These are phyloP conservation scores for Ambrosiella xylebori DNA, from an alignment of 2,329 filamentous ascomycete genomes.

Conservation along the genomic window DNA sequence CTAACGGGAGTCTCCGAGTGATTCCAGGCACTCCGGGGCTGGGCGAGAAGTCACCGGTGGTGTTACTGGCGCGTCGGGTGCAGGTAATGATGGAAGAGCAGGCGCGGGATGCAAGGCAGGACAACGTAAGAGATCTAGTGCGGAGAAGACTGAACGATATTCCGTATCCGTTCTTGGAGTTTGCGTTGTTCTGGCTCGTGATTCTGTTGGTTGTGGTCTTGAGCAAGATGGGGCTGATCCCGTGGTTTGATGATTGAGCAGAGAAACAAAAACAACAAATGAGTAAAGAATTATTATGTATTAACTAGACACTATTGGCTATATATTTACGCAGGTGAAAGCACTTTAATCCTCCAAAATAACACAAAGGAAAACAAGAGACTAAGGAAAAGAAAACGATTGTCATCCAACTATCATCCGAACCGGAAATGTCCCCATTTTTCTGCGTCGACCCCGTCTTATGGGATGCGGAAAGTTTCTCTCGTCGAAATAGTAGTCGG, in stretches of 20 bases:
- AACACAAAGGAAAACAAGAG: background rate
- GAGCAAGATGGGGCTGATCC: background rate
- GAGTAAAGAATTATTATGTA: too few species aligned
- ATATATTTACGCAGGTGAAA: background rate
- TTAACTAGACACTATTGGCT: background rate
- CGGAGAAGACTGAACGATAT: background rate
- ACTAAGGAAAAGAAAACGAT: background rate
- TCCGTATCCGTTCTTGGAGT: background rate
- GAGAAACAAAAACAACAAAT: too few species aligned
- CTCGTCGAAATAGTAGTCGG: slow-evolving; percentile 20
- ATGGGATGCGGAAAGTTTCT: slow-evolving; percentile 6
- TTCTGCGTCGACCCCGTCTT: background rate
- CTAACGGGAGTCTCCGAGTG: background rate
- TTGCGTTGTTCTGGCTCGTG: background rate
- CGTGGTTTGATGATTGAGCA: background rate
- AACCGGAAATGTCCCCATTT: background rate
- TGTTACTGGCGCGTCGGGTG: background rate
- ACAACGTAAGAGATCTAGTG: background rate
- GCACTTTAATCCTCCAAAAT: background rate
- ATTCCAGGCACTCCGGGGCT: background rate
- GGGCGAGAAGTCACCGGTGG: background rate
- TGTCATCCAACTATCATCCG: background rate
- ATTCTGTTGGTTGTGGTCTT: slow-evolving; percentile 1
- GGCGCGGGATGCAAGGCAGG: background rate
- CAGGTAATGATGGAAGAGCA: background rate